A percentile compares a stretch with the other conserved stretches of the same genome.
Evolutionary conservation across 257 asterid genomes (phyloP).

Genomic region (Henckelia pumila): DNA sequence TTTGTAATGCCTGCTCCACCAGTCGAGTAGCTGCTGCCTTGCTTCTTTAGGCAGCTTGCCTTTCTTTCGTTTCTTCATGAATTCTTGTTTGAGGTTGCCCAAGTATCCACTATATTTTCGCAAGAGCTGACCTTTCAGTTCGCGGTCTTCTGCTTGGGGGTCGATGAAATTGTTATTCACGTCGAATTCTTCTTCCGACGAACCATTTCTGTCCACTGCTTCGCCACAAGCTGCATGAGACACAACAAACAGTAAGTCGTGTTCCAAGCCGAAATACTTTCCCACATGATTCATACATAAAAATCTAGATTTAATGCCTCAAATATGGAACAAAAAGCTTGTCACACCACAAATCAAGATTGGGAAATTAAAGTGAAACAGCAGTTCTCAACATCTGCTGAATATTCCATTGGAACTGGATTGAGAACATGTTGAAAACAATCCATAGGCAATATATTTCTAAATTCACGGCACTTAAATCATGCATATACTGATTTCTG

Average conservation of each 20-base stretch:
- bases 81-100: constrained; percentile 94
- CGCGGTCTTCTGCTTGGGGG: constrained; percentile 87
- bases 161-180: constrained; percentile 54
- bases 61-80: constrained; percentile 99
- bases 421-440: neutral
- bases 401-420: neutral
- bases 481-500: too few species aligned
- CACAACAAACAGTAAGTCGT: neutral
- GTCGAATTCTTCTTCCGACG: constrained; percentile 77
- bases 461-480: too few species aligned
- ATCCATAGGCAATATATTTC: neutral
- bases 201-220: constrained; percentile 67
- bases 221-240: constrained; percentile 53
- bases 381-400: neutral
- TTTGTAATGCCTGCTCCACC: constrained; percentile 98
- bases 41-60: constrained; percentile 99
- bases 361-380: neutral
- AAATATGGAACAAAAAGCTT: neutral
- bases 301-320: neutral
- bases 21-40: constrained; percentile 75
- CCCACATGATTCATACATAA: neutral
- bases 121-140: constrained; percentile 82
- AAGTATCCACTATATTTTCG: constrained; percentile 92
- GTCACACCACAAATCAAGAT: neutral
- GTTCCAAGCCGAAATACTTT: neutral